Evolutionary conservation across 2,329 filamentous ascomycete species (phyloP).

Genomic region (Aspergillus neoniger): DNA sequence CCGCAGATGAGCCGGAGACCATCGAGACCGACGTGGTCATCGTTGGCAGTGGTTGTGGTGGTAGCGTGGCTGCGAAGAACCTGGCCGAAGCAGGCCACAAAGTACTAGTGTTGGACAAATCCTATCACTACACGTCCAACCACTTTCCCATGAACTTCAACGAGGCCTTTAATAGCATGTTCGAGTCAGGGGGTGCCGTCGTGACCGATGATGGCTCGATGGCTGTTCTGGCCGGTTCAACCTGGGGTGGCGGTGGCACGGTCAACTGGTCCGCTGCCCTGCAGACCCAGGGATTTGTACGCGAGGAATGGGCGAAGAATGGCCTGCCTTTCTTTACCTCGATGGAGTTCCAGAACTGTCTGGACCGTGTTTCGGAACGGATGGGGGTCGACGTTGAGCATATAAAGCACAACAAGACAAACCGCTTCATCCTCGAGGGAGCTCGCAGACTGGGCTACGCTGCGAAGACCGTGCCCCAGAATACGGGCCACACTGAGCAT

Average conservation of each 20-base stretch:
- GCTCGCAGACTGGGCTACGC: slow-evolving; percentile 71
- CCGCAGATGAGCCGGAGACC: slow-evolving; percentile 55
- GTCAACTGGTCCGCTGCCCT: slow-evolving; percentile 77
- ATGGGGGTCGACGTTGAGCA: slow-evolving; percentile 72
- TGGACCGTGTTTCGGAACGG: slow-evolving; percentile 75
- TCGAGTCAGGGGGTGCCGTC: slow-evolving; percentile 65
- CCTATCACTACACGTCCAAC: slow-evolving; percentile 71
- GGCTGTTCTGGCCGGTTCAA: slow-evolving; percentile 66
- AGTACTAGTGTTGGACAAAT: slow-evolving; percentile 81
- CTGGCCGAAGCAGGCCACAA: slow-evolving; percentile 73
- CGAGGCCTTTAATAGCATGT: slow-evolving; percentile 64
- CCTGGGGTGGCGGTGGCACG: slow-evolving; percentile 84
- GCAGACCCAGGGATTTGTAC: slow-evolving; percentile 73
- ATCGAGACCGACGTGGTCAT: slow-evolving; percentile 81
- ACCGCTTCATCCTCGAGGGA: slow-evolving; percentile 72
- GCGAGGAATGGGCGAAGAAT: slow-evolving; percentile 74
- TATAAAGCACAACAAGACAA: slow-evolving; percentile 72
- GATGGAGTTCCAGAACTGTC: slow-evolving; percentile 70
- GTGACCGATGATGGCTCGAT: slow-evolving; percentile 60
- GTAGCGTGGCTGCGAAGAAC: slow-evolving; percentile 77
- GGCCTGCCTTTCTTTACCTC: slow-evolving; percentile 74
- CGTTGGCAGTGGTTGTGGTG: slow-evolving; percentile 84
- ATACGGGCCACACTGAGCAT: slow-evolving; percentile 72
- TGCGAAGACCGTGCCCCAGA: slow-evolving; percentile 72
- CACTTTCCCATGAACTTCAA: slow-evolving; percentile 73